These are phyloP conservation scores for Fraxinus angustifolia DNA, from an alignment of 305 asterid genomes.

Conservation along the genomic window DNA sequence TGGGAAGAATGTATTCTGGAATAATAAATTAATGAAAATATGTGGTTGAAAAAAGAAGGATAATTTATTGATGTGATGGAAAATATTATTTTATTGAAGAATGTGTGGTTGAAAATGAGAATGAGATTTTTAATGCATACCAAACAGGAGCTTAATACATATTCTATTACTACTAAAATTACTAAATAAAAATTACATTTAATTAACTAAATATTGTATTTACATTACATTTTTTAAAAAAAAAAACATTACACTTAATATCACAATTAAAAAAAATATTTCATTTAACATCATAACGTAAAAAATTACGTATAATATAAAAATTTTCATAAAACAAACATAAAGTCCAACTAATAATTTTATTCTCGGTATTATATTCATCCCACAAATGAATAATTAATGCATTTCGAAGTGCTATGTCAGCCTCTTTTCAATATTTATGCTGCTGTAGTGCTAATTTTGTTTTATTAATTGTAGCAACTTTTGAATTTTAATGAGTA, in stretches of 20 bases:
- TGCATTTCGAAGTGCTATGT: neutral
- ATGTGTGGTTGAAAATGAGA: no score
- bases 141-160: neutral
- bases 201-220: neutral
- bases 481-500: neutral
- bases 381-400: neutral
- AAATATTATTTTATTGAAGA: no score
- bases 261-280: neutral
- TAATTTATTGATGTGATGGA: no score
- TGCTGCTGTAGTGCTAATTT: neutral
- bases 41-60: no score
- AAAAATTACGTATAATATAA: neutral
- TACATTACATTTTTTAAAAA: neutral
- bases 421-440: neutral
- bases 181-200: neutral
- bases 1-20: no score
- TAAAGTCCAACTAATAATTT: neutral
- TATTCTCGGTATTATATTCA: neutral
- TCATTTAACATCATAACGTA: neutral
- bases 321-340: neutral
- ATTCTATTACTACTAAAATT: neutral
- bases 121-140: no score
- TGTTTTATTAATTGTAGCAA: neutral
- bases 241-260: neutral
- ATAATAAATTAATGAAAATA: no score